Evolutionary conservation across 2,329 filamentous ascomycete species (phyloP), one percentile per base, ranked within the genome.

Genomic region (Tolypocladium paradoxum): DNA sequence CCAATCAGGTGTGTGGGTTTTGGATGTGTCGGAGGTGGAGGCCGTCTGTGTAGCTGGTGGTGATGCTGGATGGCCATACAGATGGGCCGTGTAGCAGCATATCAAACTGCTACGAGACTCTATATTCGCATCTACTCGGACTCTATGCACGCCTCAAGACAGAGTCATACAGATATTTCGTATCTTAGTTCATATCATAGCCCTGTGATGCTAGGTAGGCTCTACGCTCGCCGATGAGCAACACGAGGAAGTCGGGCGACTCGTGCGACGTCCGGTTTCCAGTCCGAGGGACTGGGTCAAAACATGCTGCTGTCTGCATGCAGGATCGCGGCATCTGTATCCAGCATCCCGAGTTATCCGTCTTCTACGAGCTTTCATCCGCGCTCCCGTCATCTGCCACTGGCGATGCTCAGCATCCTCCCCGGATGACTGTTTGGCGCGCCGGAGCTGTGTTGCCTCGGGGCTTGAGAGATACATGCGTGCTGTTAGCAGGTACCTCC

Each of bases 401-500:
- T 18, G 40, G 16, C 40, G 16, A 29, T 18, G 24, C 8, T 7
- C 2, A 6, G 4, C 16, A 31, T 31, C 18, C 43, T 46, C 43
- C 43, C 43, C 43, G 43, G 43, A 31, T 46, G 43, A 46, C 43
- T 46, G 14, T 29, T 46, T 46, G 43, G 27, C 27, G 43, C 27
- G 3, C 18, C 18, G 11, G 43, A 29, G 24, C 40, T 8, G 22
- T 18, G 20, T 2, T 40, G 37, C 18, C 36, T n/a, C 36, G 4
- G 1, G 16, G 24, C 24, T 3, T 16, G 22, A n/a, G 38, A 54
- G 60, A 57, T 66, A 68, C 65, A 59, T 62, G 49, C 18, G 37
- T 56, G 56, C 55, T 66, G 65, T 58, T 66, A 67, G 61, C 45
- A 58, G 57, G 48, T 64, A 64, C 59, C 35, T 63, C 0, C 38